phyloP scores from a whole-genome alignment of 805 yeast genomes.

The Scheffersomyces stipitis region DNA sequence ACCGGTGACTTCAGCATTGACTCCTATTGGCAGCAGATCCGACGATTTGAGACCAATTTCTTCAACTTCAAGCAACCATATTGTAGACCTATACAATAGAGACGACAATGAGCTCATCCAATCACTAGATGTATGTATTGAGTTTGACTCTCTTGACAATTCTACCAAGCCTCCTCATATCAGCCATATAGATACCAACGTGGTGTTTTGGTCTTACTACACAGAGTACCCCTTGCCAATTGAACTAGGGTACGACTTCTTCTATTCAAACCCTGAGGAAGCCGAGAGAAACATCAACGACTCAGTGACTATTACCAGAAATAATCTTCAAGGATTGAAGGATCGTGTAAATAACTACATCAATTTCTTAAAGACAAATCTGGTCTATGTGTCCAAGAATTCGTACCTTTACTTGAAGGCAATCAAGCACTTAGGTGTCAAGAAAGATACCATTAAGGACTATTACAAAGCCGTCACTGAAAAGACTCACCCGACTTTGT shows the following conservation, averaged over 20 bases:
- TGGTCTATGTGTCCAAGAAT: constrained; percentile 30
- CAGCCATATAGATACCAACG: constrained; percentile 31
- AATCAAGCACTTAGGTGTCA: constrained; percentile 35
- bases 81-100: constrained; percentile 33
- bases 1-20: constrained; percentile 4
- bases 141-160: constrained; percentile 24
- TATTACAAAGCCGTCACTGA: constrained; percentile 31
- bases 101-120: constrained; percentile 19
- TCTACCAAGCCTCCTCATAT: constrained; percentile 33
- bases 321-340: constrained; percentile 35
- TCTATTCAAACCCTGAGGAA: constrained; percentile 29
- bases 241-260: constrained; percentile 40
- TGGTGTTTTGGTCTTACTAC: constrained; percentile 41
- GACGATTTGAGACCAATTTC: constrained; percentile 17
- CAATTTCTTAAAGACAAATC: constrained; percentile 33
- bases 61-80: constrained; percentile 15
- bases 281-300: constrained; percentile 19
- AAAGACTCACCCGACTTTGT: constrained; percentile 20
- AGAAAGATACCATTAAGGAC: constrained; percentile 40
- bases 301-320: constrained; percentile 31
- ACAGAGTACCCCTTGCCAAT: constrained; percentile 43
- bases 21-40: too few relatives aligned
- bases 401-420: constrained; percentile 39
- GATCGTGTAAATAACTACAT: constrained; percentile 33
- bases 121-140: constrained; percentile 25